Conservation (phyloP, 495 filamentous ascomycete species). For the Echria macrotheca region DNA sequence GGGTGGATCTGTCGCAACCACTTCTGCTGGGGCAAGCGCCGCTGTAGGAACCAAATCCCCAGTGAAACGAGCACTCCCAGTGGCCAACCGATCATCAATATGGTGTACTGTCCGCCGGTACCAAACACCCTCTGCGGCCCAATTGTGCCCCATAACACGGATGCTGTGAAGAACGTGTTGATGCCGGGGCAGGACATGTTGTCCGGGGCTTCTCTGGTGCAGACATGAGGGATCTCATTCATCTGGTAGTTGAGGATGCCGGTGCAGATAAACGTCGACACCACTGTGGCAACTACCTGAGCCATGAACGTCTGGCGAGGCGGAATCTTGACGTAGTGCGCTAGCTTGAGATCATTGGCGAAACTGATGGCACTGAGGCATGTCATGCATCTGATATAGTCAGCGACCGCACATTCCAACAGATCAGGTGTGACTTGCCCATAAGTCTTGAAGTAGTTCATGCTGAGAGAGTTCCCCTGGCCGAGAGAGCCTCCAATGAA, state of each 20-base stretch:
- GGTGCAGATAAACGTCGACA: slow-evolving; percentile 30
- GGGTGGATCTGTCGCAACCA: slow-evolving; percentile 34
- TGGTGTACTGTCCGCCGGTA: slow-evolving; percentile 31
- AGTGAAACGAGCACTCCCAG: slow-evolving; percentile 29
- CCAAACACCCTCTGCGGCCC: slow-evolving; percentile 36
- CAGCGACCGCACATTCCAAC: too few relatives aligned
- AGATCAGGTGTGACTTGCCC: slow-evolving; percentile 20
- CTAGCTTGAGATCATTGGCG: slow-evolving; percentile 37
- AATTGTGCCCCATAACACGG: slow-evolving; percentile 38
- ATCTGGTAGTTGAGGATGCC: slow-evolving; percentile 38
- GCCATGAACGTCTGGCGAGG: slow-evolving; percentile 34
- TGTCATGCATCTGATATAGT: slow-evolving; percentile 24
- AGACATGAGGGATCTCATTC: slow-evolving; percentile 31
- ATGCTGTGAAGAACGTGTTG: slow-evolving; percentile 37
- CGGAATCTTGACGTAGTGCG: slow-evolving; percentile 39
- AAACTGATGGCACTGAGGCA: slow-evolving; percentile 34
- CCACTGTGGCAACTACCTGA: slow-evolving; percentile 31
- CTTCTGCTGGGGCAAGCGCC: slow-evolving; percentile 16
- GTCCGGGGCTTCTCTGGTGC: slow-evolving; percentile 31
- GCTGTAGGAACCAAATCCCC: slow-evolving; percentile 20
- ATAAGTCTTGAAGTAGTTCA: slow-evolving; percentile 40
- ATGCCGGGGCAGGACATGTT: slow-evolving; percentile 34
- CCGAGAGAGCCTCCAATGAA: slow-evolving; percentile 35
- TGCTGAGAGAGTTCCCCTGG: slow-evolving; percentile 31
- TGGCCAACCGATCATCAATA: slow-evolving; percentile 30